Base-by-base conservation (phyloP, 192 early-diverging fungal species). In the Thamnidium elegans region DNA sequence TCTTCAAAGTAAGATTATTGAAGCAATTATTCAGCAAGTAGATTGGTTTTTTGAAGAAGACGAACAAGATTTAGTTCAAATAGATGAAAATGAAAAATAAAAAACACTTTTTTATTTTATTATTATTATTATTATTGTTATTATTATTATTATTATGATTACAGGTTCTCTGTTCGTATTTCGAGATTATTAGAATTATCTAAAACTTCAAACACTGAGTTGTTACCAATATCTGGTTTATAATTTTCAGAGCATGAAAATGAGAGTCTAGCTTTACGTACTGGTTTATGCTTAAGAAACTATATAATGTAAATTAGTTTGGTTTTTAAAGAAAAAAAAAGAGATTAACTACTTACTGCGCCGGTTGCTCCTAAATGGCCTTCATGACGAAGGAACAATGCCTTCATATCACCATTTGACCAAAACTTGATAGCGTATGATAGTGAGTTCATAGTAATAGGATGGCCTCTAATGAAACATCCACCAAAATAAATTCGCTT, bases 401-500 rank as follows among this genome's bases (percentile, higher is more conserved):
- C 95, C 71, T 94, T 91, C 71, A 94, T 97, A 52, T 87, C 78
- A 32, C 95, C 97, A 63, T 94, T 91, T 32, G 94, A 96, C 97
- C 97, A 99, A 73, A 94, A 99, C 55, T 92, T 84, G 67, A 99
- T 94, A 56, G 95, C 97, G 69, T 94, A 96, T 34, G 91, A 95
- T 50, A 99, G 77, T 17, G 95, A 94, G 70, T 95, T 93, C 97
- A 99, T 99, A 7, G 95, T 97, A 50, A 93, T 87, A 4, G 94
- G 91, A 66, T 99, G 95, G 9, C 94, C 94, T 80, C 93, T 83
- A 66, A 99, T 97, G 73, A 96, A 99, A 76, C 91, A 97, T 34
- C 97, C 97, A 71, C 92, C 93, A 80, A 99, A 99, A 80, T 97
- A 99, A 62, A 99, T 97, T 48, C 84, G 77, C 17, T 79, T 73